Base-by-base conservation (phyloP, 768 basidiomycete species). In the Baorangia bicolor region DNA sequence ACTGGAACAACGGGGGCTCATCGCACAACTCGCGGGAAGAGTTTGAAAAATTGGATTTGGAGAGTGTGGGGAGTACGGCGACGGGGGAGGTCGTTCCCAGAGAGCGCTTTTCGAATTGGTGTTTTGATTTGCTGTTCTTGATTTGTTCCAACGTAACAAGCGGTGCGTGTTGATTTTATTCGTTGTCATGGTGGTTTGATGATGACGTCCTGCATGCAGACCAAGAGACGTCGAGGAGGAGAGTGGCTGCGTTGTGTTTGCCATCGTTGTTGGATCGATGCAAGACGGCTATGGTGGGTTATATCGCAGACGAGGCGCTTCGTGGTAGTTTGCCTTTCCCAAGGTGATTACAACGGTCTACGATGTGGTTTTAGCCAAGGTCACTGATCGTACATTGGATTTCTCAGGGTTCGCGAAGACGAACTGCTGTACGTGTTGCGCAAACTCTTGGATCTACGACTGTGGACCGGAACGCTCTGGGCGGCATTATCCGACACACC, bases 101-200 rank as follows among this genome's bases (percentile, higher is more conserved):
- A 37, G 94, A 95, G 68, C 79, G 92, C 9, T 95, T 95, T 67
- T 87, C 90, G 8, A 94, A 92, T 73, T 95, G 93, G 93, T 94
- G 90, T 66, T 87, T 95, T 53, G 93, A 96, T 64, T 73, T 94
- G 12, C 68, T 96, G 33, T 94, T 95, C 70, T 67, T 89, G 59
- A 77, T 94, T 30, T 94, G 90, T 63, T 88, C 90, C 0, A 74
- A 85, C 62, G 75, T 77, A 1, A 83, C 81, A 1, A 78, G 76
- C 71, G 88, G 90, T 87, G 55, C 28, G 75, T 55, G 6, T 20
- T 27, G 14, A 8, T 31, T 23, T 6, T 5, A 5, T 11, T 31
- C 8, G 16, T 27, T 30, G 2, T 13, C n/a, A 31, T 7, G 10
- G 2, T 21, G 6, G 12, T 34, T 34, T 25, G 21, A 39, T 44